Evolutionary conservation across 164 flowering plant genomes (phyloP), one percentile per base, ranked within the genome.

Genomic region (Sedum album): DNA sequence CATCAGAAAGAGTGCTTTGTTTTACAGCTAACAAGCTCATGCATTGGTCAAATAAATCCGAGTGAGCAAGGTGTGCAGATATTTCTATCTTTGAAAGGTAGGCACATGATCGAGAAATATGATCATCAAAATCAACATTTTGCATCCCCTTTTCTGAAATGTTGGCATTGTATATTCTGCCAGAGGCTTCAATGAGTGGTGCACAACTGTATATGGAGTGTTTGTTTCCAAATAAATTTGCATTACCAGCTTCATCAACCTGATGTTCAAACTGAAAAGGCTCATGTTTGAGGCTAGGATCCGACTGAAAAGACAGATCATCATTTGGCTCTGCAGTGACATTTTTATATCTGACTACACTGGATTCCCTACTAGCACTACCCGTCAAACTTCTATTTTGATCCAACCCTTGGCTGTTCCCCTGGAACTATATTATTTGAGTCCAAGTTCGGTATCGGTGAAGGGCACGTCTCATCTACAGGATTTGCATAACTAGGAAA

Each of bases 31-130:
- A 30, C 33, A 66, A 69, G 39, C 65, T 30, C n/a, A 65, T 5
- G 23, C 69, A 69, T 69, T 66, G 69, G 41, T 69, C 62, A 60
- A 65, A 69, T 60, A 73, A 42, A 41, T 73, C 69, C 6, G 69
- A 67, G 36, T 31, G 23, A 65, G 71, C 44, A 75, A 88, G 86
- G 70, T 79, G 85, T 33, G 68, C 79, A 48, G 93, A 88, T 46
- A 88, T 76, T 46, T 88, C 89, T 70, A 88, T 81, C 77, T 77
- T 83, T 66, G 88, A 78, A 65, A 88, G 84, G 73, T 85, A 88
- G 68, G 66, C 60, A 71, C 66, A 70, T 53, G 71, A 67, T 66
- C 71, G 65, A 42, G 20, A 31, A 68, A 53, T 60, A 62, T 70
- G 66, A 67, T 76, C 78, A 69, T 71, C 76, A 21, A 23, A 64